Evolutionary conservation across 208 protist species (phyloP).

Genomic region (Leishmania tropica): DNA sequence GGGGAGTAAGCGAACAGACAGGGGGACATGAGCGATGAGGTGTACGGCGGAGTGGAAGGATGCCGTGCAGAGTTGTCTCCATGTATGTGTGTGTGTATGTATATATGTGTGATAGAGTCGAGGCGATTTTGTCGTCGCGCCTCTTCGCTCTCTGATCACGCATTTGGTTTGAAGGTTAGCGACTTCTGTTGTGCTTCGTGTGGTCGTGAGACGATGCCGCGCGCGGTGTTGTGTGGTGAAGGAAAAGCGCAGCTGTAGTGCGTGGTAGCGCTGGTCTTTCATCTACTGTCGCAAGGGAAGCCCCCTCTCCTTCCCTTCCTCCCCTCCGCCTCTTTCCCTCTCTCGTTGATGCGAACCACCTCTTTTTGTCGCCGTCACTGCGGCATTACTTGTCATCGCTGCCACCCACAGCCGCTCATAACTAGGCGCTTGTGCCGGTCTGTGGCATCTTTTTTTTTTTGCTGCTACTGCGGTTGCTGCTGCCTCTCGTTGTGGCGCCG

Average conservation of each 20-base stretch:
- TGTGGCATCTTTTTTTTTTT: not conserved
- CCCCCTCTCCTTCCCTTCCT: constrained; percentile 5
- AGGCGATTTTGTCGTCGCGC: too few species aligned
- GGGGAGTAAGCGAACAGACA: constrained; percentile 31
- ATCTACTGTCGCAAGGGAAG: not conserved
- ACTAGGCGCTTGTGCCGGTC: not conserved
- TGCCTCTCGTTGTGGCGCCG: not conserved
- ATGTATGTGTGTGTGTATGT: too few species aligned
- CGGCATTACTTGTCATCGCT: not conserved
- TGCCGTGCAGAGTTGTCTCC: not conserved
- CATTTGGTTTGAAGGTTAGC: too few species aligned
- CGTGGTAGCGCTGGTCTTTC: too few species aligned
- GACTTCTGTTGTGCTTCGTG: too few species aligned
- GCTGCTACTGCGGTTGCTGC: not conserved
- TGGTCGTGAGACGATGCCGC: too few species aligned
- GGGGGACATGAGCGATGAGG: constrained; percentile 22
- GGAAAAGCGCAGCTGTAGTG: not conserved
- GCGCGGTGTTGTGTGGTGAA: too few species aligned
- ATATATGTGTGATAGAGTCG: not conserved
- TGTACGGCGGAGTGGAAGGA: not conserved
- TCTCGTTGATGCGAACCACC: not conserved
- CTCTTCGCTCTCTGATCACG: too few species aligned
- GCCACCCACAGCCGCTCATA: not conserved
- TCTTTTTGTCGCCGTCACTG: not conserved
- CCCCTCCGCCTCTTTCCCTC: not conserved